Evolutionary conservation across 306 rosid species (phyloP), one percentile per base, ranked within the genome.

Genomic region (Sicyos baderoa): DNA sequence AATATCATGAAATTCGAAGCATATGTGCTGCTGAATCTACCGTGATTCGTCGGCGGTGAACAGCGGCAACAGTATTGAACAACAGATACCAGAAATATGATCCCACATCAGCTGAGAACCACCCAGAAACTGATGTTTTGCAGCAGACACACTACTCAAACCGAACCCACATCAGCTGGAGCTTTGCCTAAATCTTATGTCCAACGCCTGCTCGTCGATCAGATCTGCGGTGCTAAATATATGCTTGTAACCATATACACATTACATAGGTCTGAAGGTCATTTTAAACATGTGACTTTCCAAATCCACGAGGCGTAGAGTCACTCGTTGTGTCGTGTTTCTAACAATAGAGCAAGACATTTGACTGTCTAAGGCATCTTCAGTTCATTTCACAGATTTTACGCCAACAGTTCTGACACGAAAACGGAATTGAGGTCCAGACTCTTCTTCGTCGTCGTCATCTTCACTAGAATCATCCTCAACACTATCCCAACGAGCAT

Each of bases 381-480:
- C 44, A 47, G 71, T 19, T 93, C 83, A 88, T 82, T 90, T 93
- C 60, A 85, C 97, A 1, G 88, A 84, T 59, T 92, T 85, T 11
- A 90, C 88, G 58, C 97, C 97, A 23, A 88, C 50, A 0, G 94
- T 93, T 82, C 73, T 86, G 3, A 93, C 88, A 68, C 94, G 97
- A 76, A 88, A 88, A n/a, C 87, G 82, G 65, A 78, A 93, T 71
- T 86, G 97, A 35, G 96, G 97, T 62, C 77, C 76, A 61, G 86
- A 84, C 22, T 87, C 91, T 27, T 89, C 88, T 3, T 92, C 88
- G 0, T 37, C 44, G 9, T 37, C 44, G 0, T 84, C 89, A 9
- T 82, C 95, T 75, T 93, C 98, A 18, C 98, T 89, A 32, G 99
- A 90, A 86, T 82, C 91, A 72, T 90, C 97, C 71, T 90, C 96